These are phyloP conservation scores for Nosema bombycis DNA, from an alignment of 371 early-diverging fungal genomes.

Conservation along the genomic window DNA sequence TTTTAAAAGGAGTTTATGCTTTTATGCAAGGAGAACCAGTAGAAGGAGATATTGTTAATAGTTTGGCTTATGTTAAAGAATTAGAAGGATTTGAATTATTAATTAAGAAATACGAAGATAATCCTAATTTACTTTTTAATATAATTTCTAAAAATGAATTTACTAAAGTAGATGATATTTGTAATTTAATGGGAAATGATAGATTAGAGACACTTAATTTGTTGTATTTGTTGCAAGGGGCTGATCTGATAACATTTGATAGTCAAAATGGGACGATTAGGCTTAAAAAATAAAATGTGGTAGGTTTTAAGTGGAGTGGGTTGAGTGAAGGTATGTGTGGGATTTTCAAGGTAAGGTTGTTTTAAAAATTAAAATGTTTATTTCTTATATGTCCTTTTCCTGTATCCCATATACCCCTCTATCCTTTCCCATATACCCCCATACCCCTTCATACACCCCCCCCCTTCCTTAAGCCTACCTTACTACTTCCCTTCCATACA, in stretches of 20 bases:
- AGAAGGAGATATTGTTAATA: conserved; percentile 12
- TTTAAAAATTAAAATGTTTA: too few species aligned
- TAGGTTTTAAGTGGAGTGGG: too few species aligned
- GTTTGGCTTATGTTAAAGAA: conserved; percentile 24
- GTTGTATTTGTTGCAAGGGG: conserved; percentile 35
- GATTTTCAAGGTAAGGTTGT: too few species aligned
- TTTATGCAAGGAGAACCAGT: conserved; percentile 17
- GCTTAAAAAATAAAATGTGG: conserved; percentile 15
- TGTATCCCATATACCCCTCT: too few species aligned
- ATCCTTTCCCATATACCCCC: too few species aligned
- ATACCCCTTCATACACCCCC: too few species aligned
- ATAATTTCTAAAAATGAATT: conserved; percentile 9
- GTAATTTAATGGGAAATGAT: neutral
- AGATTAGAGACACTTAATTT: conserved; percentile 20
- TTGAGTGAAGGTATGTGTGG: too few species aligned
- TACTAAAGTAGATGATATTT: conserved; percentile 9
- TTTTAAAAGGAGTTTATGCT: conserved; percentile 4
- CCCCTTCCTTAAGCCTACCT: too few species aligned
- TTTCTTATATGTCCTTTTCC: too few species aligned
- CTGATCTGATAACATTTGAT: conserved; percentile 40
- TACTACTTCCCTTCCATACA: too few species aligned
- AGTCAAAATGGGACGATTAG: conserved; percentile 24
- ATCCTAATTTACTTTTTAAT: conserved; percentile 12
- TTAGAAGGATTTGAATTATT: neutral
- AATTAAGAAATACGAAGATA: conserved; percentile 15